Conservation (phyloP, 192 early-diverging fungal species). For the Linnemannia zychae region DNA sequence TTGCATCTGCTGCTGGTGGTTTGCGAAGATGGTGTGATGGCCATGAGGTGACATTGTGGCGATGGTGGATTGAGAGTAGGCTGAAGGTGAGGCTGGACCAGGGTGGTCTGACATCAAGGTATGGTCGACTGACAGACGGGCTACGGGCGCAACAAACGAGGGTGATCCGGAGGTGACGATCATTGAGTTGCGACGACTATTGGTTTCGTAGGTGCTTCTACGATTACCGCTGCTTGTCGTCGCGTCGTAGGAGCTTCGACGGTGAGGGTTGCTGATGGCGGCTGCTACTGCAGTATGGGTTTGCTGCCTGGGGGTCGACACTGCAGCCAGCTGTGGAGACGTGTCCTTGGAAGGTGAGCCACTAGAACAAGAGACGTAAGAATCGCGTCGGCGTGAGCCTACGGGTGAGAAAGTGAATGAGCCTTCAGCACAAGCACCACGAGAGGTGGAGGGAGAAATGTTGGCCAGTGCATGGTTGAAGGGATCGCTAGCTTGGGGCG, state of each 20-base stretch:
- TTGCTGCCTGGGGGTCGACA: background rate
- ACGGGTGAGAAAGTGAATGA: background rate
- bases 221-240: background rate
- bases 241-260: constrained; percentile 20
- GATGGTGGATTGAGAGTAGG: background rate
- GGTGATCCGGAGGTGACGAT: background rate
- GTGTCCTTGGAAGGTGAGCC: background rate
- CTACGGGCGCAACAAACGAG: background rate
- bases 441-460: background rate
- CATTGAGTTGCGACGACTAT: background rate
- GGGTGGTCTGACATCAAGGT: constrained; percentile 4
- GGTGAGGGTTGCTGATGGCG: constrained; percentile 1
- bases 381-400: background rate
- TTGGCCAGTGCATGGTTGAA: background rate
- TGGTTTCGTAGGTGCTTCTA: background rate
- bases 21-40: background rate
- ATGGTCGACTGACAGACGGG: constrained; percentile 11
- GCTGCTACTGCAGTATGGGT: background rate
- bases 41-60: background rate
- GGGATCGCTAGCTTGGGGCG: background rate
- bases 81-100: background rate
- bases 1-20: constrained; percentile 22
- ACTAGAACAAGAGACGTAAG: background rate
- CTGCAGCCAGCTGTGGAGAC: background rate
- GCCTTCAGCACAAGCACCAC: background rate